Evolutionary conservation across 768 basidiomycete species (phyloP).

Genomic region (Lentinula raphanica): DNA sequence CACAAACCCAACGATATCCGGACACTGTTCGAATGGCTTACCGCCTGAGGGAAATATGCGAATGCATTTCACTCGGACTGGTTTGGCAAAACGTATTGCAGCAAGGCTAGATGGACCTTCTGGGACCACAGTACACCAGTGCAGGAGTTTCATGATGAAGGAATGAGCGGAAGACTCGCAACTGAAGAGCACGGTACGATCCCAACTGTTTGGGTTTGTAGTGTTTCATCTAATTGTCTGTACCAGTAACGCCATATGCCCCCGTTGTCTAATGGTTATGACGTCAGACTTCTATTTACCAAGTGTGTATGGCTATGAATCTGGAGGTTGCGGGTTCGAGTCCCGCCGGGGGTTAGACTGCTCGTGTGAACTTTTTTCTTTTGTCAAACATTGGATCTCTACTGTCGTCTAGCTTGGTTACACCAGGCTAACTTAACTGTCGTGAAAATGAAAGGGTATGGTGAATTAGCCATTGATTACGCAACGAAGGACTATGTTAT

Average conservation of each 20-base stretch:
- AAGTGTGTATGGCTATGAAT: too few species aligned
- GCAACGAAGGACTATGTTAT: too few species aligned
- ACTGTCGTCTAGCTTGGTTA: too few species aligned
- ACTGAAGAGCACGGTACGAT: too few species aligned
- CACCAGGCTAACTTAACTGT: too few species aligned
- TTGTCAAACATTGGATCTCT: too few species aligned
- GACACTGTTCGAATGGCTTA: slow-evolving; percentile 54
- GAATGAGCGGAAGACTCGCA: not conserved
- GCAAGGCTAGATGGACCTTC: slow-evolving; percentile 53
- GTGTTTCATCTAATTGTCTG: too few species aligned
- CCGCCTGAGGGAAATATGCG: slow-evolving; percentile 65
- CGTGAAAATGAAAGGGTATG: too few species aligned
- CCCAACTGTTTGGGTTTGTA: too few species aligned
- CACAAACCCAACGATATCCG: slow-evolving; percentile 59
- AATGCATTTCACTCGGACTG: slow-evolving; percentile 63
- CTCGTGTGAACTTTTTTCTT: too few species aligned
- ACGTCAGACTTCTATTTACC: not conserved
- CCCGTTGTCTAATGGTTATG: slow-evolving; percentile 2
- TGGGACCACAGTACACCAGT: slow-evolving; percentile 64
- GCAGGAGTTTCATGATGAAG: slow-evolving; percentile 50
- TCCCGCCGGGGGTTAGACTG: not conserved
- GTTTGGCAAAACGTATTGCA: slow-evolving; percentile 65
- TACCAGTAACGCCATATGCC: too few species aligned
- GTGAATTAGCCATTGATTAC: too few species aligned
- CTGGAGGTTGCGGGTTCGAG: slow-evolving; percentile 1